Percentiles rank a stretch among this genome's conserved stretches.
Conservation (phyloP, 176 grass and related monocot species). For the Hsuehochloa calcarea region DNA sequence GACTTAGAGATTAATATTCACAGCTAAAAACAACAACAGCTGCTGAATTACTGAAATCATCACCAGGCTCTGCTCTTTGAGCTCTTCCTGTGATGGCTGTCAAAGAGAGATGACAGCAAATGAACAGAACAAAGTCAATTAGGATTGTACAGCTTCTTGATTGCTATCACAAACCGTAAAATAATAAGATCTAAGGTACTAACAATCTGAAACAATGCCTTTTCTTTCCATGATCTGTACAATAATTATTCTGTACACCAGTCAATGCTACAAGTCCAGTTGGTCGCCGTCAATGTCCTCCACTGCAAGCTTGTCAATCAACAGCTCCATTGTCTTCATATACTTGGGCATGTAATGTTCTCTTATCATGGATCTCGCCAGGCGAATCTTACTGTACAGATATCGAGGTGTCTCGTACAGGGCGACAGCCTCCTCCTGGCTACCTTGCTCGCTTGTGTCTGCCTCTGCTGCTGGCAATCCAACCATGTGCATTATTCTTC, state of each 20-base stretch:
- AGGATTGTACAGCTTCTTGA: constrained; percentile 34
- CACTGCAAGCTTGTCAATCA: constrained; percentile 62
- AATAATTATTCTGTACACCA: constrained; percentile 38
- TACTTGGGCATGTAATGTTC: constrained; percentile 98
- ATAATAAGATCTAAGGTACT: background rate
- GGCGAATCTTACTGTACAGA: constrained; percentile 78
- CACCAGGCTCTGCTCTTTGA: constrained; percentile 33
- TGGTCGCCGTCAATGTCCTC: constrained; percentile 16
- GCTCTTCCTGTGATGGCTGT: constrained; percentile 24
- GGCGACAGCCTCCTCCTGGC: constrained; percentile 46
- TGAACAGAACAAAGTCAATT: background rate
- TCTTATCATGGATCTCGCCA: constrained; percentile 73
- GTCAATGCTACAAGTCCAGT: constrained; percentile 33
- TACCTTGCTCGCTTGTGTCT: constrained; percentile 30
- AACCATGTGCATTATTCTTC: constrained; percentile 95
- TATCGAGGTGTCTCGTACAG: constrained; percentile 79
- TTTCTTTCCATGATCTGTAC: constrained; percentile 39
- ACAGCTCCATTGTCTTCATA: constrained; percentile 65
- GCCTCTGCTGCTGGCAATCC: constrained; percentile 40
- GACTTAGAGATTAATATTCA: constrained; percentile 9
- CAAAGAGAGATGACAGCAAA: constrained; percentile 10
- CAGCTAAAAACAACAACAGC: background rate
- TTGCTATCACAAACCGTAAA: constrained; percentile 24
- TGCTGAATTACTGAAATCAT: constrained; percentile 22
- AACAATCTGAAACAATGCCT: constrained; percentile 33